These are phyloP conservation scores for Neofusicoccum ribis DNA, from an alignment of 2,329 filamentous ascomycete species.

Conservation along the genomic window DNA sequence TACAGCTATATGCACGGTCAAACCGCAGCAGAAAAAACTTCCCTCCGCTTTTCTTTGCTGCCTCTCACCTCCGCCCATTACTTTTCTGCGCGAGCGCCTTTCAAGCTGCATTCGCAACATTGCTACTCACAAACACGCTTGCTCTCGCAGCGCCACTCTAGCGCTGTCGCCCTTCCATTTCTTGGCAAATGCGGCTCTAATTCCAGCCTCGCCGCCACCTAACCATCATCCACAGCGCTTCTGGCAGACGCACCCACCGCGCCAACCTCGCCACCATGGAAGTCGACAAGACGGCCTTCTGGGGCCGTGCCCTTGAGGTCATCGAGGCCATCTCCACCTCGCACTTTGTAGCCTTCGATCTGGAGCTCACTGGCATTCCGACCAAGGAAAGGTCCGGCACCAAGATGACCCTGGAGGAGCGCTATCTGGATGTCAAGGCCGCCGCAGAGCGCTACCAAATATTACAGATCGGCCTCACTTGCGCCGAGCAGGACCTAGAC, in stretches of 20 bases:
- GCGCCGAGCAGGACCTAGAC: constrained; percentile 56
- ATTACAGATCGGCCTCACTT: constrained; percentile 66
- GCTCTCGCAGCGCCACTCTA: background rate
- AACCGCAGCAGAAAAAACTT: background rate
- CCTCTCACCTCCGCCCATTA: background rate
- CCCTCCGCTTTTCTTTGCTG: background rate
- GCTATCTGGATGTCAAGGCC: constrained; percentile 61
- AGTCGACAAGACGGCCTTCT: constrained; percentile 53
- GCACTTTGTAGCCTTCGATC: constrained; percentile 64
- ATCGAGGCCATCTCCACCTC: constrained; percentile 59
- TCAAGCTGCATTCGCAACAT: background rate
- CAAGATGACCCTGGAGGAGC: constrained; percentile 57
- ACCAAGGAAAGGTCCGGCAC: constrained; percentile 30
- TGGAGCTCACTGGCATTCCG: constrained; percentile 67
- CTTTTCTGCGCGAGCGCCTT: background rate
- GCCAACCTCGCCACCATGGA: constrained; percentile 56
- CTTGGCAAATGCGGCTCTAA: background rate
- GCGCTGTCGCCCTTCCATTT: background rate
- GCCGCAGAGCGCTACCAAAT: constrained; percentile 65
- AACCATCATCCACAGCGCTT: background rate
- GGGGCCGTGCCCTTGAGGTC: constrained; percentile 54
- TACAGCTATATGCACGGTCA: background rate
- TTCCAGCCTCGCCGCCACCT: background rate
- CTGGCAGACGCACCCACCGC: background rate
- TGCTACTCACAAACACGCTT: background rate